Base-by-base conservation (phyloP, 768 basidiomycete species). In the Paxillus rubicundulus region DNA sequence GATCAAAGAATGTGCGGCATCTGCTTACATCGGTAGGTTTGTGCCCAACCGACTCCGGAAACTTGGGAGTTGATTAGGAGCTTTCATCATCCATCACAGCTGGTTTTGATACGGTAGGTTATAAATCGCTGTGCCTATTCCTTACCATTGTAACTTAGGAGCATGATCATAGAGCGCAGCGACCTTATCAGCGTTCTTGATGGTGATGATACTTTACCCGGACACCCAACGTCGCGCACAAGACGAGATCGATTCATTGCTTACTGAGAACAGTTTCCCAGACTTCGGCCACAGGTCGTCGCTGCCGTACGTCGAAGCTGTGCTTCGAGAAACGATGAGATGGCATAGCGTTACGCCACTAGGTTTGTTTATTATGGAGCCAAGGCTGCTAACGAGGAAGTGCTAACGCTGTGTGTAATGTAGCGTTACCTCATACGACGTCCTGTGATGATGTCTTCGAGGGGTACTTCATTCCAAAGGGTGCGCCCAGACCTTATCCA, bases 381-480 rank as follows among this genome's bases (percentile, higher is more conserved):
- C n/a, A 16, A 13, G 9, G 9, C 32, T 21, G 24, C 24, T 6
- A 24, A 6, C 24, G 45, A 40, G 7, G 37, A 40, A 10, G 45
- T 27, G 36, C 55, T 64, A 34, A 67, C 27, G 5, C 4, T 30
- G 24, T 17, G 16, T 27, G n/a, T 3, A 17, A 47, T 43, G 30
- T 38, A 67, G 66, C 66, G 27, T 32, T 70, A 30, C 66, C 66
- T 40, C 68, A 63, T 38, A 58, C 59, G 55, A 70, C 68, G 17
- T 51, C 43, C 16, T 36, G 56, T 8, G 77, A 81, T 42, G 79
- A 81, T 53, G 60, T 70, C 4, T 81, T 77, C 51, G 69, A 74
- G 2, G 78, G 75, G 1, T 72, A 72, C 53, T 63, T 62, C 40
- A 70, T 74, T 36, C 73, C 74, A 14, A 66, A 67, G 52, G 74